phyloP scores from a whole-genome alignment of 129 eudicot species.

The Heracleum sosnowskyi region DNA sequence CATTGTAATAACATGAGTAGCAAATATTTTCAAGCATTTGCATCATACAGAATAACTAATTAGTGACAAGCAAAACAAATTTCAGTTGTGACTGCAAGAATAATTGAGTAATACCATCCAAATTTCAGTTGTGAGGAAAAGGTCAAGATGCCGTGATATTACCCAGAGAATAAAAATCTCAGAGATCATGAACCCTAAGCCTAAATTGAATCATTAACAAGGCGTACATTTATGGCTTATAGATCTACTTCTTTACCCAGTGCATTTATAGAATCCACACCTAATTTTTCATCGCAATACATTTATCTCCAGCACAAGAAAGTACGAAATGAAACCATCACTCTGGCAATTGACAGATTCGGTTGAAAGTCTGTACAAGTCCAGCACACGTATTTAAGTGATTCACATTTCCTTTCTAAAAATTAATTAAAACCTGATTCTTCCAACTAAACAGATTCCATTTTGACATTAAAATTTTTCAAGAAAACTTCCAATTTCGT shows the following conservation, averaged over 20 bases:
- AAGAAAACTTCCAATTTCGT: too few relatives aligned
- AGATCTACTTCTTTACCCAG: background rate
- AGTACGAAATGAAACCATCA: background rate
- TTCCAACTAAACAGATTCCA: too few relatives aligned
- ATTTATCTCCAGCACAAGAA: background rate
- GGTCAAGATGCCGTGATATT: background rate
- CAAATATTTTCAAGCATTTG: background rate
- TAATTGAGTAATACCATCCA: background rate
- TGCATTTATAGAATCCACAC: background rate
- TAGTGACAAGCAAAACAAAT: background rate
- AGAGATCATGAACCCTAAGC: background rate
- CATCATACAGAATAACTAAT: background rate
- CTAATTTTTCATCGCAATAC: background rate
- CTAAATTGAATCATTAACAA: too few relatives aligned
- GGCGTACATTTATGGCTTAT: background rate
- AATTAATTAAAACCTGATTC: too few relatives aligned
- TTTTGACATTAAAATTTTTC: too few relatives aligned
- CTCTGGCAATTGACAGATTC: background rate
- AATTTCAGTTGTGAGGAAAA: background rate
- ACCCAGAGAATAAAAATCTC: background rate
- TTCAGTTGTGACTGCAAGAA: too few relatives aligned
- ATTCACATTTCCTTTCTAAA: background rate
- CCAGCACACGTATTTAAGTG: background rate
- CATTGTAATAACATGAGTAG: background rate
- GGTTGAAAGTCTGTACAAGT: too few relatives aligned